These are phyloP conservation scores for Solanum sitiens DNA, from an alignment of 257 asterid species.

Conservation along the genomic window DNA sequence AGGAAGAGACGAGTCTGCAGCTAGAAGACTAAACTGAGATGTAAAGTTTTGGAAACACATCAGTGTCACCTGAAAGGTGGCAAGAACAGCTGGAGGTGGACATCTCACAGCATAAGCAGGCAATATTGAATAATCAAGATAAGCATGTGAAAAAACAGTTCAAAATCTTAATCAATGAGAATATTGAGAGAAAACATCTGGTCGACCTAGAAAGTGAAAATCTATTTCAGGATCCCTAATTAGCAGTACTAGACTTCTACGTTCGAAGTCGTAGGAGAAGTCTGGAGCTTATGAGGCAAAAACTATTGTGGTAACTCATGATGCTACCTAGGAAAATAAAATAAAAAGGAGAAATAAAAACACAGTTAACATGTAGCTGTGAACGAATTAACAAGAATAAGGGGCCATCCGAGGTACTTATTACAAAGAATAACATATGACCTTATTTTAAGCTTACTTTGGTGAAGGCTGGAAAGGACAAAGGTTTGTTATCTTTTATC, in stretches of 20 bases:
- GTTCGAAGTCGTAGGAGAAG: slow-evolving; percentile 53
- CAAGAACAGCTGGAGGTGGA: too few species aligned
- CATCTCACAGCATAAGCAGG: too few species aligned
- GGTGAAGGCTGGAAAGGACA: slow-evolving; percentile 99
- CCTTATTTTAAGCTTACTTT: slow-evolving; percentile 78
- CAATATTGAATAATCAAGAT: slow-evolving; percentile 5
- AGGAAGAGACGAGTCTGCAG: too few species aligned
- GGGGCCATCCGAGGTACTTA: slow-evolving; percentile 23
- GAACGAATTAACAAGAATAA: slow-evolving; percentile 61
- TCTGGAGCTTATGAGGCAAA: slow-evolving; percentile 33
- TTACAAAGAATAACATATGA: slow-evolving; percentile 48
- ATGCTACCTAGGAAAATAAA: slow-evolving; percentile 29
- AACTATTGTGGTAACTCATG: slow-evolving; percentile 26
- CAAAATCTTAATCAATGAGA: too few species aligned
- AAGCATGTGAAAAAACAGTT: background rate
- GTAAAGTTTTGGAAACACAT: too few species aligned
- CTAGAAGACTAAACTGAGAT: too few species aligned
- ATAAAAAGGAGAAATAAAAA: slow-evolving; percentile 39
- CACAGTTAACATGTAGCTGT: slow-evolving; percentile 28
- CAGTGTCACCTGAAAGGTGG: too few species aligned
- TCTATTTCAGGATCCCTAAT: too few species aligned
- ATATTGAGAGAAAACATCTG: background rate
- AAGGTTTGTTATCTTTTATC: slow-evolving; percentile 36
- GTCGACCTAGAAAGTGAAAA: too few species aligned
- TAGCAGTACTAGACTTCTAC: slow-evolving; percentile 37